A percentile compares a stretch with the other conserved stretches of the same genome.
Evolutionary conservation across 495 filamentous ascomycete species (phyloP).

Genomic region (Aspergillus ostianus): DNA sequence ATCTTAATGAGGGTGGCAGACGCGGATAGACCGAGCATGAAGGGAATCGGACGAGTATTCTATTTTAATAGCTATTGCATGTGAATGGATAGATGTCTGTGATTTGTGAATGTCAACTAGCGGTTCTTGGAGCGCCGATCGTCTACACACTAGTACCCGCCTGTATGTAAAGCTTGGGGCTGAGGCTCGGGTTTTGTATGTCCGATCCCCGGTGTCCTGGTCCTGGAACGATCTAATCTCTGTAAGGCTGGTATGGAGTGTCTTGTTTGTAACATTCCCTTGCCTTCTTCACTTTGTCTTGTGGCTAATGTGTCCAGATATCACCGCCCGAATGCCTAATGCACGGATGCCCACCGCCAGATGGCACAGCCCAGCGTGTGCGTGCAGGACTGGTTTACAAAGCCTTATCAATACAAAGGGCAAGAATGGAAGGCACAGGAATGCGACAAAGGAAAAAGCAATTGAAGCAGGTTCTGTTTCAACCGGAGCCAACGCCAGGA

Average conservation of each 20-base stretch:
- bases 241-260: not conserved
- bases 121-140: not conserved
- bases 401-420: no score
- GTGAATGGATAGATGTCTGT: not conserved
- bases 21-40: not conserved
- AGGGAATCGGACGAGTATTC: not conserved
- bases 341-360: not conserved
- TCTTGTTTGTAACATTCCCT: not conserved
- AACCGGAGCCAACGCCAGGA: not conserved
- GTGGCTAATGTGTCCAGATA: not conserved
- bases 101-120: not conserved
- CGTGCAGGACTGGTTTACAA: no score
- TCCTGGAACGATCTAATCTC: not conserved
- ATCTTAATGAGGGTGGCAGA: not conserved
- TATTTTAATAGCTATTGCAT: not conserved
- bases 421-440: no score
- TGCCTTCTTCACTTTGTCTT: not conserved
- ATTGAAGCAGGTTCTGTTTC: not conserved
- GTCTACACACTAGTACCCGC: not conserved
- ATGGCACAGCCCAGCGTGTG: not conserved
- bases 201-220: not conserved
- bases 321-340: not conserved
- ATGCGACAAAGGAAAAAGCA: no score
- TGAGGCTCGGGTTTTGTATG: not conserved
- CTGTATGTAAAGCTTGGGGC: not conserved